These are phyloP conservation scores for Cudoniella acicularis DNA, from an alignment of 495 filamentous ascomycete genomes.

Conservation along the genomic window DNA sequence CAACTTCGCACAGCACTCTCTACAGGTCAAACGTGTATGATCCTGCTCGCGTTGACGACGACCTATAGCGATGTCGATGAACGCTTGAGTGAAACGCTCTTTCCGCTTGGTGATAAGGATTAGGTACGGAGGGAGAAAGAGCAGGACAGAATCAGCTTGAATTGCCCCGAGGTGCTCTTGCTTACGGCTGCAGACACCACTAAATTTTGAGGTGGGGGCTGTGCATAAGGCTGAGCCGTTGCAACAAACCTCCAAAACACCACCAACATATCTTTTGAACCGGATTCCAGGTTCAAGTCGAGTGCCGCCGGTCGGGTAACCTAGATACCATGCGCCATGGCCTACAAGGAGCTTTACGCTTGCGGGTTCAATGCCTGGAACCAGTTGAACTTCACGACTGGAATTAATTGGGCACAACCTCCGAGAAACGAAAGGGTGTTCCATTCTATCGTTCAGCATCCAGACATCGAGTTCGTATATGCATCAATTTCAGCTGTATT, in stretches of 20 bases:
- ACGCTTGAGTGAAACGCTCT: neutral
- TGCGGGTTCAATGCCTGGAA: slow-evolving; percentile 50
- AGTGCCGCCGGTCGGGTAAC: neutral
- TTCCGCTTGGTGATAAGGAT: neutral
- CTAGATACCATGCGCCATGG: neutral
- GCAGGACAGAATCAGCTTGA: neutral
- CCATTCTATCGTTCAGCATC: slow-evolving; percentile 10
- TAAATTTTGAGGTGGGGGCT: neutral
- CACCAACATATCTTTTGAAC: neutral
- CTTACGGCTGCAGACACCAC: neutral
- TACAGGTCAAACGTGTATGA: neutral
- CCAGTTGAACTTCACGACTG: slow-evolving; percentile 36
- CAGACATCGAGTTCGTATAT: slow-evolving; percentile 8
- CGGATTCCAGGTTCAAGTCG: neutral
- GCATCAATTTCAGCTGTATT: slow-evolving; percentile 12
- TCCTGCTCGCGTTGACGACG: neutral
- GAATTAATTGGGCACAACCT: neutral
- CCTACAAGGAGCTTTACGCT: slow-evolving; percentile 42
- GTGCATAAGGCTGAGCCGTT: neutral
- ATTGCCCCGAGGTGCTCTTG: neutral
- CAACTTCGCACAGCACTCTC: neutral
- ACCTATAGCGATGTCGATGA: neutral
- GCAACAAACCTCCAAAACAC: neutral
- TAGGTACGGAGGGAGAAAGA: neutral
- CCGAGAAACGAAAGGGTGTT: slow-evolving; percentile 9